Evolutionary conservation across 2,329 filamentous ascomycete genomes (phyloP).

Genomic region (Sporothrix pseudoabietina): DNA sequence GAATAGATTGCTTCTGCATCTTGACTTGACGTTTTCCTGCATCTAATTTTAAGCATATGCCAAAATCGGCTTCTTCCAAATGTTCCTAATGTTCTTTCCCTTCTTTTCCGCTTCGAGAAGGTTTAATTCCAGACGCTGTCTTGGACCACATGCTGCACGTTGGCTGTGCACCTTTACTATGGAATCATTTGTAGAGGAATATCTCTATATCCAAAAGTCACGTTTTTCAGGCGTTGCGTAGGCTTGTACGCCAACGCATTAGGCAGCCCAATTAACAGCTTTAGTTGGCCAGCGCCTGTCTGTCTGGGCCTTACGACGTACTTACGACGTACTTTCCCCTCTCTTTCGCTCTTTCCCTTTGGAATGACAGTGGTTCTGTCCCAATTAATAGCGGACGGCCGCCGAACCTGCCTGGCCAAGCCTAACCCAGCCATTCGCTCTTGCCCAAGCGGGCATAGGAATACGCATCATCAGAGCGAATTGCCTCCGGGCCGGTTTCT

Average conservation of each 20-base stretch:
- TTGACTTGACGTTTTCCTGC: not conserved
- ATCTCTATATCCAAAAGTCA: conserved; percentile 14
- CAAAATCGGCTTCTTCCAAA: conserved; percentile 10
- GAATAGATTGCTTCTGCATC: too few relatives aligned
- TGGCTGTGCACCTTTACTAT: conserved; percentile 4
- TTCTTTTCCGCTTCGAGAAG: conserved; percentile 22
- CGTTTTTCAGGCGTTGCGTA: not conserved
- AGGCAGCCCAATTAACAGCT: conserved; percentile 5
- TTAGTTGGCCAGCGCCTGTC: not conserved
- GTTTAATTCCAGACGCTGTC: not conserved
- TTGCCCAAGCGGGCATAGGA: not conserved
- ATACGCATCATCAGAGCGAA: conserved; percentile 13
- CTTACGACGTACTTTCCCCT: too few relatives aligned
- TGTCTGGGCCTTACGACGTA: not conserved
- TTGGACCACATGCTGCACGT: not conserved
- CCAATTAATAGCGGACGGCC: not conserved
- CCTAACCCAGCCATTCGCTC: conserved; percentile 20
- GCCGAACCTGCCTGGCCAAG: not conserved
- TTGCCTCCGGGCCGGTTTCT: conserved; percentile 24
- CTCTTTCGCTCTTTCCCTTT: not conserved
- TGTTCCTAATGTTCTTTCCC: conserved; percentile 16
- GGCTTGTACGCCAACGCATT: not conserved
- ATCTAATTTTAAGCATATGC: not conserved
- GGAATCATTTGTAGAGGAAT: conserved; percentile 16
- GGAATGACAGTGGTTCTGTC: conserved; percentile 20